Evolutionary conservation across 306 rosid genomes (phyloP), one percentile per base, ranked within the genome.

Genomic region (Senna siamea): DNA sequence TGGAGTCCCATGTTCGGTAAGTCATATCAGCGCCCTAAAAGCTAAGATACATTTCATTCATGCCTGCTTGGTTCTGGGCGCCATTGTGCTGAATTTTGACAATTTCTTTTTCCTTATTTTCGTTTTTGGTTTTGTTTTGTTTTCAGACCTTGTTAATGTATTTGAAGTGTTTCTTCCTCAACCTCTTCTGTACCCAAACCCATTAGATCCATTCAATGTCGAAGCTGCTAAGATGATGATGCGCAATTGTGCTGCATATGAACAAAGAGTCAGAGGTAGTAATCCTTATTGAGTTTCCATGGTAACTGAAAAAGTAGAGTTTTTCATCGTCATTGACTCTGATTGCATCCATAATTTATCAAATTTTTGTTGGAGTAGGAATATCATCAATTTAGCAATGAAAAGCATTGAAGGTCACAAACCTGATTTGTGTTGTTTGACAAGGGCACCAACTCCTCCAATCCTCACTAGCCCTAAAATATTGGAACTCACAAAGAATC

Each of bases 1-100:
- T 93, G 98, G 98, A 93, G 93, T 84, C 98, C 98, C 34, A 89
- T 90, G 97, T 93, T 83, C 79, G 98, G 98, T 89, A 73, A 84
- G 79, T 76, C n/a, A 32, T 63, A 70, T 51, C 3, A 26, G 30
- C 30, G 30, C 30, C 30, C 30, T 26, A 1, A 26, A 26, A n/a
- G 5, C 20, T 20, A 86, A 92, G 96, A 50, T 35, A 48, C 67
- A 43, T 70, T 32, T 50, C 50, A 37, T 51, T 66, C 59, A 56
- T 35, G 37, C 35, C 66, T 59, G 44, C 30, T 75, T 67, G 59
- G 52, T 75, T 44, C n/a, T 11, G 69, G 50, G 54, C 71, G 52
- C 22, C 66, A 51, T 53, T 41, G 11, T 66, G 43, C 64, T 70
- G 32, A 52, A 51, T 79, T 28, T 66, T 62, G 62, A 65, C 50